These are phyloP conservation scores for Globisporangium cylindrosporum DNA, from an alignment of 352 stramenopile species.

Conservation along the genomic window DNA sequence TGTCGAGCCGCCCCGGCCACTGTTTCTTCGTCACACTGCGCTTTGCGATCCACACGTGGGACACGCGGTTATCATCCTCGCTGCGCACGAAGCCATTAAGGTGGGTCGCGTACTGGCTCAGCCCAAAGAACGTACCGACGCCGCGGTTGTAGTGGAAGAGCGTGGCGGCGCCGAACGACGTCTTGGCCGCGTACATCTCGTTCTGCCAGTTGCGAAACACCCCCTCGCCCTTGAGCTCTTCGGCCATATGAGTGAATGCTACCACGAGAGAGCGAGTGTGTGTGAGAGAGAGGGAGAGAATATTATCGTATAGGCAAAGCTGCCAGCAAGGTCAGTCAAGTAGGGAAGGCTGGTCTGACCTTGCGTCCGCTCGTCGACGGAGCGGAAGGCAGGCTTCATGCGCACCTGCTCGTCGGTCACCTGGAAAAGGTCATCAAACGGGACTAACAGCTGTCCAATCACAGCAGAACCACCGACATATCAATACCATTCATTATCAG, in stretches of 20 bases:
- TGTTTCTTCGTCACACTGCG: conserved; percentile 48
- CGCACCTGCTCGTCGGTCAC: conserved; percentile 29
- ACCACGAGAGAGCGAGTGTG: background rate
- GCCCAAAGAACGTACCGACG: conserved; percentile 54
- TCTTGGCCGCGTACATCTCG: conserved; percentile 60
- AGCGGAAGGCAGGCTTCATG: conserved; percentile 28
- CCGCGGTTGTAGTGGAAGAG: conserved; percentile 69
- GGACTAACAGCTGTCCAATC: conserved; percentile 23
- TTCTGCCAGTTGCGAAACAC: conserved; percentile 56
- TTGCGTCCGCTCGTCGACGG: conserved; percentile 28
- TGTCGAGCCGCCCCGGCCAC: conserved; percentile 54
- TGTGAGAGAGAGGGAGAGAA: background rate
- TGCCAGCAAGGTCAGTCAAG: background rate
- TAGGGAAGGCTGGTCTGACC: background rate
- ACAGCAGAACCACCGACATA: background rate
- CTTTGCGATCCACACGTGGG: conserved; percentile 61
- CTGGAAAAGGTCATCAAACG: conserved; percentile 31
- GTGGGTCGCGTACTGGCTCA: conserved; percentile 67
- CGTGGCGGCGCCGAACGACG: conserved; percentile 35
- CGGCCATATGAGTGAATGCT: conserved; percentile 47
- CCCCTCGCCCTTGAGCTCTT: conserved; percentile 39
- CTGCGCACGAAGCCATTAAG: conserved; percentile 64
- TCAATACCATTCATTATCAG: background rate
- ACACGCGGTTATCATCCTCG: conserved; percentile 19
- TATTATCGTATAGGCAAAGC: background rate